phyloP scores from a whole-genome alignment of 1,284 basidiomycete species.

The Puccinia brachypodii region DNA sequence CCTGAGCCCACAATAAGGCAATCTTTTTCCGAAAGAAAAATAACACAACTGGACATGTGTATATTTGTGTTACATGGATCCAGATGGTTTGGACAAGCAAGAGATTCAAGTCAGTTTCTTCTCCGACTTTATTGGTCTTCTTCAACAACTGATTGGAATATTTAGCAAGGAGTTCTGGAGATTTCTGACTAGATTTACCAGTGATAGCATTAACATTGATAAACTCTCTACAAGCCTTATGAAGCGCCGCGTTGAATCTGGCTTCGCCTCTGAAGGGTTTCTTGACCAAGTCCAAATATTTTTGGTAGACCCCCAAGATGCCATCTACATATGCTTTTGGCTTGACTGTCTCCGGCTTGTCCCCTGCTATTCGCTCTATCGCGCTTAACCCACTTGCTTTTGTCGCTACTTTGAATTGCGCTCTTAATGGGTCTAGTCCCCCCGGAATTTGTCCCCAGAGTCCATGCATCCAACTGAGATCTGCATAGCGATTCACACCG shows the following conservation, averaged over 20 bases:
- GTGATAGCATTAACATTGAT: constrained; percentile 93
- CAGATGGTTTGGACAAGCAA: constrained; percentile 87
- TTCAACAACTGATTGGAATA: constrained; percentile 86
- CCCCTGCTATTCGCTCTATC: constrained; percentile 69
- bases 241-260: constrained; percentile 90
- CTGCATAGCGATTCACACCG: constrained; percentile 57
- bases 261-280: constrained; percentile 90
- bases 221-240: constrained; percentile 91
- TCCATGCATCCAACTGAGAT: constrained; percentile 91
- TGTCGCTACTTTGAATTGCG: constrained; percentile 91
- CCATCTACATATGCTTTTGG: constrained; percentile 94
- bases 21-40: no score
- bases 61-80: no score
- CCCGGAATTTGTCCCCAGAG: constrained; percentile 83
- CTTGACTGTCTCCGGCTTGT: constrained; percentile 62
- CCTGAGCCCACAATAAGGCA: no score
- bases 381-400: constrained; percentile 82
- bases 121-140: constrained; percentile 94
- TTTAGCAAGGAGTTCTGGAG: constrained; percentile 90
- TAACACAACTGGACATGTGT: no score
- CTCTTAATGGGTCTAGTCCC: constrained; percentile 86
- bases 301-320: constrained; percentile 82
- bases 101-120: constrained; percentile 85
- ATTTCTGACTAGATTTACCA: constrained; percentile 69
- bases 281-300: constrained; percentile 86